These are phyloP conservation scores for Calocybe gangraenosa DNA, from an alignment of 768 basidiomycete species.

Conservation along the genomic window DNA sequence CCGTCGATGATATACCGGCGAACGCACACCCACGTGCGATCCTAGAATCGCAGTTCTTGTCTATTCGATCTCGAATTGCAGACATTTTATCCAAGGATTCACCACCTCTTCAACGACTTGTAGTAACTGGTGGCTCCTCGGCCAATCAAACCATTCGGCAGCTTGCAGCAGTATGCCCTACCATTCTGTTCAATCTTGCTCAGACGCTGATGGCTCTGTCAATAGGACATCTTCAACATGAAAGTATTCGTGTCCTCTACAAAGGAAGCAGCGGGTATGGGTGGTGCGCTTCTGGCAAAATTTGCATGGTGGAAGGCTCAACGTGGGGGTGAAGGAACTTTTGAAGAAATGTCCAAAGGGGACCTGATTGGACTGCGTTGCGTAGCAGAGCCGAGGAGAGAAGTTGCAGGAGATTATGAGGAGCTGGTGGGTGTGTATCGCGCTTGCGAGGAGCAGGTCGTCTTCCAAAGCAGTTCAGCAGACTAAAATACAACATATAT, in stretches of 20 bases:
- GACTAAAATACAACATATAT: background rate
- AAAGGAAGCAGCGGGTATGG: conserved; percentile 68
- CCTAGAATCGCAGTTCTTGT: conserved; percentile 81
- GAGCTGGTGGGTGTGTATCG: conserved; percentile 48
- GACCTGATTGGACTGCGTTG: conserved; percentile 51
- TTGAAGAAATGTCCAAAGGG: conserved; percentile 60
- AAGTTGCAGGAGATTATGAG: conserved; percentile 47
- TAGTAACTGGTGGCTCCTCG: conserved; percentile 77
- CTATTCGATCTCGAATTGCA: conserved; percentile 67
- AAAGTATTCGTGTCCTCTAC: conserved; percentile 65
- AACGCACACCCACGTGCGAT: conserved; percentile 68
- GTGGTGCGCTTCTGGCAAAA: conserved; percentile 68
- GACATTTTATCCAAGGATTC: conserved; percentile 61
- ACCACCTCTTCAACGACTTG: conserved; percentile 56
- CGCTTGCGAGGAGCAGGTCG: conserved; percentile 51
- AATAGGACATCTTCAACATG: conserved; percentile 69
- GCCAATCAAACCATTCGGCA: conserved; percentile 71
- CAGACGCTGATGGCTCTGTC: background rate
- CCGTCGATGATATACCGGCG: conserved; percentile 35
- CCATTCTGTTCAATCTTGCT: background rate
- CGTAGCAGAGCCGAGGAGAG: conserved; percentile 54
- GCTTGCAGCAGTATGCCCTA: conserved; percentile 54
- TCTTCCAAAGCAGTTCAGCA: conserved; percentile 20
- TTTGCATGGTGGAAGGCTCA: conserved; percentile 63
- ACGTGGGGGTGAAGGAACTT: conserved; percentile 40